These are phyloP conservation scores for Pseudoperonospora humuli DNA, from an alignment of 352 stramenopile genomes.

Conservation along the genomic window DNA sequence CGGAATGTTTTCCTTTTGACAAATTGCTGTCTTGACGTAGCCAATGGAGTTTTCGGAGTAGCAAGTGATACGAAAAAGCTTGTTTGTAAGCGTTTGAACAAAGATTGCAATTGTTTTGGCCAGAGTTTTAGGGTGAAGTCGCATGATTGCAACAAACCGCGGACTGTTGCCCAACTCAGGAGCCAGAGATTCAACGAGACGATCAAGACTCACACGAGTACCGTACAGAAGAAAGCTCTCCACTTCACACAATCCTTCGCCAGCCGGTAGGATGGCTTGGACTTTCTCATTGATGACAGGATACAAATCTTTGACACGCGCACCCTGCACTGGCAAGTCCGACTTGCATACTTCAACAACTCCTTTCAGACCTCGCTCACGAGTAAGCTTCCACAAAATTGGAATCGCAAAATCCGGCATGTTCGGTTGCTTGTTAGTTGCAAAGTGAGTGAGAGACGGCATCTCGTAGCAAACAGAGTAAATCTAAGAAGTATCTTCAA, in stretches of 20 bases:
- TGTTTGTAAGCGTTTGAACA: not conserved
- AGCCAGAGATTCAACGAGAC: not conserved
- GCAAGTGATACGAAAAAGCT: not conserved
- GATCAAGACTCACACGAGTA: not conserved
- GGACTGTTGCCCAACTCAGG: slow-evolving; percentile 2
- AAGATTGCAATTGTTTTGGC: not conserved
- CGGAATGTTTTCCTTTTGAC: not conserved
- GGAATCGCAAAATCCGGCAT: no score
- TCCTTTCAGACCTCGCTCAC: not conserved
- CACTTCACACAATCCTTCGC: not conserved
- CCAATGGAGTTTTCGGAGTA: not conserved
- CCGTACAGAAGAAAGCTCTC: not conserved
- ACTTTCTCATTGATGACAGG: not conserved
- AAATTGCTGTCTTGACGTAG: slow-evolving; percentile 5
- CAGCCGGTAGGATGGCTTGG: not conserved
- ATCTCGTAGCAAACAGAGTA: no score
- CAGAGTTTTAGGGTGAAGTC: no score
- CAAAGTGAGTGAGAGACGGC: no score
- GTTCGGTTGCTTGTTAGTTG: no score
- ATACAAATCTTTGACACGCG: not conserved
- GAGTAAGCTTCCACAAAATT: no score
- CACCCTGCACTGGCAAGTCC: not conserved
- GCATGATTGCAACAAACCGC: slow-evolving; percentile 5
- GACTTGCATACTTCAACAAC: not conserved
- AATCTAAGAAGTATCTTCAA: no score